These are phyloP conservation scores for Rhodomyrtus tomentosa DNA, from an alignment of 345 rosid species.

Conservation along the genomic window DNA sequence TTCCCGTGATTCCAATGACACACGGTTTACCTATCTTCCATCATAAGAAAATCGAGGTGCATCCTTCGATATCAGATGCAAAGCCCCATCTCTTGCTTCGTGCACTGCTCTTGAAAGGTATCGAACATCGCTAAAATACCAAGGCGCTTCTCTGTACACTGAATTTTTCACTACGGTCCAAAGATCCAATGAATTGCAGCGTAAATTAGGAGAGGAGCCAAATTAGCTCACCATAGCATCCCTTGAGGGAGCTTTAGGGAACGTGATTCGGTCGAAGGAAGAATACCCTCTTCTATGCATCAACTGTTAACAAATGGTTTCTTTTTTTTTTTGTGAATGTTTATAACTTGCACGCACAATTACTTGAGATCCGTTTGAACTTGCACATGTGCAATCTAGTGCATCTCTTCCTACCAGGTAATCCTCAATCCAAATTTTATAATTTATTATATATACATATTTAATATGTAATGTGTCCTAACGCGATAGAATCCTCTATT, in stretches of 20 bases:
- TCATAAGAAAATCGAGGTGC: conserved; percentile 55
- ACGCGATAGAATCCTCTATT: too few species aligned
- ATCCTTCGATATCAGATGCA: conserved; percentile 27
- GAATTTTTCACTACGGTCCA: conserved; percentile 83
- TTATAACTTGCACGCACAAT: too few species aligned
- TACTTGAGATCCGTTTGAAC: too few species aligned
- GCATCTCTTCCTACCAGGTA: too few species aligned
- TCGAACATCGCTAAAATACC: conserved; percentile 28
- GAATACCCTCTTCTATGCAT: background rate
- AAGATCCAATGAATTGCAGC: conserved; percentile 49
- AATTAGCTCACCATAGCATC: conserved; percentile 39
- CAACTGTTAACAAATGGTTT: too few species aligned
- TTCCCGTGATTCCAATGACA: conserved; percentile 63
- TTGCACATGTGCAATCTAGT: fast-evolving
- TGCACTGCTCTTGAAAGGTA: conserved; percentile 17
- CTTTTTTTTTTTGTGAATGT: too few species aligned
- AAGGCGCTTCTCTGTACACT: conserved; percentile 66
- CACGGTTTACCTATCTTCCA: conserved; percentile 35
- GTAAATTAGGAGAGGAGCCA: conserved; percentile 35
- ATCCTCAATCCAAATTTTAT: too few species aligned
- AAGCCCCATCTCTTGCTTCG: conserved; percentile 19
- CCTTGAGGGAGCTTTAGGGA: conserved; percentile 50
- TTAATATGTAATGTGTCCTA: too few species aligned
- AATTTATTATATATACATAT: too few species aligned
- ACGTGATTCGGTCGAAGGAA: conserved; percentile 39